Conservation (phyloP, 805 yeast genomes). For the Candida manassasensis region DNA sequence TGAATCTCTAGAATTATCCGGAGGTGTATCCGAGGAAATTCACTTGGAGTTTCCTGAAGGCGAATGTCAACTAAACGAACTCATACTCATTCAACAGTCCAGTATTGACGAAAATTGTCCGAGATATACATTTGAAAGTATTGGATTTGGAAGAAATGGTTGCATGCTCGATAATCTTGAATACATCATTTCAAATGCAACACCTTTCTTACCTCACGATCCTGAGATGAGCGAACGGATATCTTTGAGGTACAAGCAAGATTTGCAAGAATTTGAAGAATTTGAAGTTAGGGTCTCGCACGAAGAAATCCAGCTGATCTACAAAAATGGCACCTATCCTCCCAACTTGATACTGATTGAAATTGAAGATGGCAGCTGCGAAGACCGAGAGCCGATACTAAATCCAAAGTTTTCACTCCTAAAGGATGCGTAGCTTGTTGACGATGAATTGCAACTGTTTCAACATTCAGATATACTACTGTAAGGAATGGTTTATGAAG, state of each 20-base stretch:
- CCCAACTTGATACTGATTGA: slow-evolving; percentile 1
- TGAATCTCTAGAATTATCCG: neutral
- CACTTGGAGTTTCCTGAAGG: neutral
- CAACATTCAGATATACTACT: no score
- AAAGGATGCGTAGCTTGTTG: no score
- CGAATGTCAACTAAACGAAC: neutral
- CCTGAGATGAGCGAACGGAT: neutral
- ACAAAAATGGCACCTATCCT: neutral
- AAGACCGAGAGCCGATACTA: neutral
- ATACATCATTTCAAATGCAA: neutral
- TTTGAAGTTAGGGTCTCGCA: neutral
- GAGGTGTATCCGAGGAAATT: neutral
- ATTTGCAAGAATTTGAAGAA: neutral
- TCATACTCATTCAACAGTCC: neutral
- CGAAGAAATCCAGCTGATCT: neutral
- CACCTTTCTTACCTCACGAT: slow-evolving; percentile 1
- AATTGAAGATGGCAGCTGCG: neutral
- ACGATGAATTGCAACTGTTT: no score
- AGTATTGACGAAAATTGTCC: neutral
- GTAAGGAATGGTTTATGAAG: no score
- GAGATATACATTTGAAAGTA: neutral
- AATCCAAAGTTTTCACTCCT: slow-evolving; percentile 1
- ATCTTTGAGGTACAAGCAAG: neutral
- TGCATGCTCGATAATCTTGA: neutral
- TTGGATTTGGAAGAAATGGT: neutral